Percentiles rank a stretch among this genome's conserved stretches.
These are phyloP conservation scores for Gastrolobium bilobum DNA, from an alignment of 306 rosid genomes.

Conservation along the genomic window DNA sequence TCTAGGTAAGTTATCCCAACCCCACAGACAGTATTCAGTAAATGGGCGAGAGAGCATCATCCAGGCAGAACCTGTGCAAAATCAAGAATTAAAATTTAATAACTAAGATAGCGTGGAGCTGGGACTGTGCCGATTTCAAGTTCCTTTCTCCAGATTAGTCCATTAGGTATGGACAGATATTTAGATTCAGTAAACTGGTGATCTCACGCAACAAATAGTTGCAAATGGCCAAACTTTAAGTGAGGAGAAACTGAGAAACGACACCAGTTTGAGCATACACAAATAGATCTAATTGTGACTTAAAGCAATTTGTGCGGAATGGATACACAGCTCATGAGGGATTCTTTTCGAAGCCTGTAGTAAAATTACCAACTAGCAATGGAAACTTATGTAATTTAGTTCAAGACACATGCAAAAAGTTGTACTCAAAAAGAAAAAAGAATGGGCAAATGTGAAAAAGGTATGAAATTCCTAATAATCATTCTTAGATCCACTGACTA, in stretches of 20 bases:
- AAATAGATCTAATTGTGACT: not conserved
- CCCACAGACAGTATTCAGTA: constrained; percentile 74
- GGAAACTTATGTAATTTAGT: not conserved
- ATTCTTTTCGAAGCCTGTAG: not conserved
- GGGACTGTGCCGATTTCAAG: not conserved
- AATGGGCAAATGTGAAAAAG: not conserved
- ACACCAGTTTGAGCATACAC: not conserved
- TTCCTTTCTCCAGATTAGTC: not conserved
- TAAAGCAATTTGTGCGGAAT: not conserved
- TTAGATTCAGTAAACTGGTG: not conserved
- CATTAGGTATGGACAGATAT: not conserved
- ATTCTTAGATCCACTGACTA: not conserved
- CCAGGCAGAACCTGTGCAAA: constrained; percentile 86
- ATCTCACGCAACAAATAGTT: not conserved
- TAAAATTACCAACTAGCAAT: not conserved
- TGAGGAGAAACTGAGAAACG: not conserved
- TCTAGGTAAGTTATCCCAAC: constrained; percentile 91
- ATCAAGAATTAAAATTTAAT: constrained; percentile 12
- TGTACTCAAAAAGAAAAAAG: not conserved
- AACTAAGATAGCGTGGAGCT: not conserved
- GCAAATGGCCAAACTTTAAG: constrained; percentile 2
- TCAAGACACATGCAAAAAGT: not conserved
- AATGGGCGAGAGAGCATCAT: constrained; percentile 90
- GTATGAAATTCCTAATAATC: too few relatives aligned
- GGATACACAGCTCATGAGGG: not conserved